Evolutionary conservation across 2,329 filamentous ascomycete genomes (phyloP).

Genomic region (Aspergillus proliferans): DNA sequence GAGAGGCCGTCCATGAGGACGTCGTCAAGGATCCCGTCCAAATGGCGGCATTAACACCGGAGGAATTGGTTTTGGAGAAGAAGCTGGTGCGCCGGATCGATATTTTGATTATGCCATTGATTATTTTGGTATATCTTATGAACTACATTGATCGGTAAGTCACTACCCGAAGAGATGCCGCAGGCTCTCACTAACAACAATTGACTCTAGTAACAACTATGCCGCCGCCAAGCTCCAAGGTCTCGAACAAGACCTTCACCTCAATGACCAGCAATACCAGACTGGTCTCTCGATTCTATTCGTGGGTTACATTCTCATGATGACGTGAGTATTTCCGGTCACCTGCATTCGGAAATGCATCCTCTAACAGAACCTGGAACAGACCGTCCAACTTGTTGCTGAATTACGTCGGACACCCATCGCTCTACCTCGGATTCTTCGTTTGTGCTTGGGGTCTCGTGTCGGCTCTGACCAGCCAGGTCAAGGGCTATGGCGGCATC

Average conservation of each 20-base stretch:
- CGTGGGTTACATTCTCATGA: slow-evolving; percentile 29
- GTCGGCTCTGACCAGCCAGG: slow-evolving; percentile 31
- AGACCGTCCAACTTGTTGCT: slow-evolving; percentile 35
- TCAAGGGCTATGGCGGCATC: slow-evolving; percentile 29
- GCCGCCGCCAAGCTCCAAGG: slow-evolving; percentile 30
- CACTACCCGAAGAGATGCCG: background rate
- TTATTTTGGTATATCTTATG: slow-evolving; percentile 39
- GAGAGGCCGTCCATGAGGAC: slow-evolving; percentile 14
- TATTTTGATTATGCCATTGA: slow-evolving; percentile 33
- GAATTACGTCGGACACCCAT: slow-evolving; percentile 25
- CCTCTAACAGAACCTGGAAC: background rate
- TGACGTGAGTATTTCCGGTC: background rate
- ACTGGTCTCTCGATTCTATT: slow-evolving; percentile 31
- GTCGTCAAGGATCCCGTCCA: slow-evolving; percentile 28
- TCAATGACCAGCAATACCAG: slow-evolving; percentile 25
- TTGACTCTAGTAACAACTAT: slow-evolving; percentile 30
- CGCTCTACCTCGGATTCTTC: slow-evolving; percentile 32
- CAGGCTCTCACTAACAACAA: background rate
- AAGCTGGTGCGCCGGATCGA: slow-evolving; percentile 35
- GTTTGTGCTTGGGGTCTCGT: slow-evolving; percentile 35
- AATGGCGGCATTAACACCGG: slow-evolving; percentile 4
- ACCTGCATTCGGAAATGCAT: background rate
- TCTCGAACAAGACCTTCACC: slow-evolving; percentile 27
- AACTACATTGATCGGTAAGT: slow-evolving; percentile 40
- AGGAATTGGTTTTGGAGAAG: slow-evolving; percentile 32